Percentiles rank a stretch among this genome's conserved stretches.
Evolutionary conservation across 2,329 filamentous ascomycete genomes (phyloP).

Genomic region (Fusarium beomiforme): DNA sequence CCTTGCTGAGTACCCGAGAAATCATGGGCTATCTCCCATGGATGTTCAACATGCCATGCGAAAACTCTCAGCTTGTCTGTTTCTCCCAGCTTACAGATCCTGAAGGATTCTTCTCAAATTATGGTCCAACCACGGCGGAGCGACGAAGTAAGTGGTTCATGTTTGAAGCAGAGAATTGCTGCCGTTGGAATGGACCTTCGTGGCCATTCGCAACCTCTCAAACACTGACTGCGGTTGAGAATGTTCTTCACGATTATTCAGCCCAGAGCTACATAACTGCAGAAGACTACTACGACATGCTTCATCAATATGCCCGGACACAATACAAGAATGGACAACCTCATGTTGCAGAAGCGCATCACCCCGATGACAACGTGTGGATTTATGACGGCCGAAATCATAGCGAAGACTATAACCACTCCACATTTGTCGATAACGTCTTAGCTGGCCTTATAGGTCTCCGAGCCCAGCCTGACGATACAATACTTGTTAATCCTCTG

Average conservation of each 20-base stretch:
- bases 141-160: not conserved
- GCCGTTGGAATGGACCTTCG: not conserved
- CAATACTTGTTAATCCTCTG: not conserved
- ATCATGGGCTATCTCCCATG: conserved; percentile 4
- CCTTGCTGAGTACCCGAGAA: not conserved
- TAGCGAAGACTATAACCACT: conserved; percentile 2
- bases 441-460: not conserved
- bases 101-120: not conserved
- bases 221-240: not conserved
- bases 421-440: not conserved
- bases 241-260: not conserved
- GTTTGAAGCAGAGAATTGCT: not conserved
- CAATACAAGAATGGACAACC: not conserved
- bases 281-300: not conserved
- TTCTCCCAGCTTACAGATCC: not conserved
- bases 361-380: not conserved
- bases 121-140: not conserved
- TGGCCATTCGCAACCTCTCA: not conserved
- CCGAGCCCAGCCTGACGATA: not conserved
- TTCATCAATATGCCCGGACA: not conserved
- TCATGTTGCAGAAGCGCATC: not conserved
- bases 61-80: not conserved
- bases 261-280: not conserved
- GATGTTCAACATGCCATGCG: not conserved
- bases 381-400: not conserved